Base-by-base conservation (phyloP, 106 monocot genomes). In the Phalaenopsis aphrodite region DNA sequence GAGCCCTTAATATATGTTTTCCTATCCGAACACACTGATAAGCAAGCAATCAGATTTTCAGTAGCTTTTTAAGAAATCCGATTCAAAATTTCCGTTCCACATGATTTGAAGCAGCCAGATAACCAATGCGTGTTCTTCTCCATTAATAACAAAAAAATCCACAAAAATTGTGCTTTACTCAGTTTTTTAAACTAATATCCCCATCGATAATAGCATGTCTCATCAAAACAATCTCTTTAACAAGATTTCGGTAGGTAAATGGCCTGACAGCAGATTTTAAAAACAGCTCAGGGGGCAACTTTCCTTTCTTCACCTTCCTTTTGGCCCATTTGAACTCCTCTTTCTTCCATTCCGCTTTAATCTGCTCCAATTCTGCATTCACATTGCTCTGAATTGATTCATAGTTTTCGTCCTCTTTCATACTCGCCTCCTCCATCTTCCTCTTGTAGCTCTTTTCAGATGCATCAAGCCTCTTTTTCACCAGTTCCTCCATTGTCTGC, bases 201-300 rank as follows among this genome's bases (percentile, higher is more conserved):
- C 87, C 87, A 81, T 99, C 98, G 58, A 99, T 37, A 82, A 99
- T 88, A 12, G 88, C 91, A 81, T 99, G 98, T 73, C 98, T 89
- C 83, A 90, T 82, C 42, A 99, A 78, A 67, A 95, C 98, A 78
- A 99, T 95, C 41, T 99, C 98, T 79, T 99, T 99, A 0, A 99
- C 98, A 48, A 99, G 89, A 88, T 95, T 99, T 55, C 95, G 76
- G 76, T 95, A 95, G 2, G 92, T 93, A 81, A 99, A 99, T 17
- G 94, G 94, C 66, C 95, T 83, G 49, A 99, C 98, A 0, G 94
- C 91, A 5, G 91, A 92, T 42, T 93, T 86, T 79, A 99, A 46
- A 80, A 93, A 93, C 76, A 86, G 61, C 80, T 89, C 88, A 2
- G 94, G 89, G 11, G 89, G 86, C 55, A 89, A 69, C 78, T 82